A percentile compares a stretch with the other conserved stretches of the same genome.
phyloP scores from a whole-genome alignment of 139 green algal genomes.

The Chlorella sp. region DNA sequence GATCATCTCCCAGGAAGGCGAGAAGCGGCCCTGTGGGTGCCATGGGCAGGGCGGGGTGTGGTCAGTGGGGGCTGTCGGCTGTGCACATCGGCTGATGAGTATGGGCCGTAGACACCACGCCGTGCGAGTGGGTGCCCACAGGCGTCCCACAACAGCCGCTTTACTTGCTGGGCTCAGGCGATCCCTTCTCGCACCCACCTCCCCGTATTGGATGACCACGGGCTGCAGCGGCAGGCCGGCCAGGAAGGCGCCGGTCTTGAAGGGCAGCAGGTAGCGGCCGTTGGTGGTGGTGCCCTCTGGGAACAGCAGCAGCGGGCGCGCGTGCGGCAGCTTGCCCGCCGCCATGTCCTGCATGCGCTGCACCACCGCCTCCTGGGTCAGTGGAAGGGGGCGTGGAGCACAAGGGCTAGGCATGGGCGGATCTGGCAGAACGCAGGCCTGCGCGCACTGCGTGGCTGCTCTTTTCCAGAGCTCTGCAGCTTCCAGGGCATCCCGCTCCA shows the following conservation, averaged over 20 bases:
- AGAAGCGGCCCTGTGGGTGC: conserved; percentile 67
- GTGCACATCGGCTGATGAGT: too few relatives aligned
- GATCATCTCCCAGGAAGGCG: conserved; percentile 86
- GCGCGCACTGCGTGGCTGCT: too few relatives aligned
- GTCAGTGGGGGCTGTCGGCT: too few relatives aligned
- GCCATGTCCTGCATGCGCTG: conserved; percentile 58
- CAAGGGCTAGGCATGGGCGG: too few relatives aligned
- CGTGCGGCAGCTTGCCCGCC: conserved; percentile 16
- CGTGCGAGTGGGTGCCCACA: too few relatives aligned
- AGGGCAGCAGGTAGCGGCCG: conserved; percentile 86
- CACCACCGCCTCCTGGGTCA: conserved; percentile 40
- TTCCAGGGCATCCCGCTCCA: too few relatives aligned
- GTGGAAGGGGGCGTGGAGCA: too few relatives aligned
- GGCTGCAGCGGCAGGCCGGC: conserved; percentile 86
- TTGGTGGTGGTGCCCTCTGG: conserved; percentile 93
- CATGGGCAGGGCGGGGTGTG: background rate
- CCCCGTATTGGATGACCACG: conserved; percentile 77
- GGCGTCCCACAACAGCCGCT: too few relatives aligned
- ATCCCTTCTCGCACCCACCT: conserved; percentile 19
- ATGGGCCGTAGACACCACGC: too few relatives aligned
- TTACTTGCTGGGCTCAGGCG: too few relatives aligned
- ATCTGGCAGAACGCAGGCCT: too few relatives aligned
- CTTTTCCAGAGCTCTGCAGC: too few relatives aligned
- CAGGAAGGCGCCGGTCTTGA: conserved; percentile 92
- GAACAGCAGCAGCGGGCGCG: conserved; percentile 71